Base-by-base conservation (phyloP, 2,329 filamentous ascomycete species). In the Rhinocladiella similis region DNA sequence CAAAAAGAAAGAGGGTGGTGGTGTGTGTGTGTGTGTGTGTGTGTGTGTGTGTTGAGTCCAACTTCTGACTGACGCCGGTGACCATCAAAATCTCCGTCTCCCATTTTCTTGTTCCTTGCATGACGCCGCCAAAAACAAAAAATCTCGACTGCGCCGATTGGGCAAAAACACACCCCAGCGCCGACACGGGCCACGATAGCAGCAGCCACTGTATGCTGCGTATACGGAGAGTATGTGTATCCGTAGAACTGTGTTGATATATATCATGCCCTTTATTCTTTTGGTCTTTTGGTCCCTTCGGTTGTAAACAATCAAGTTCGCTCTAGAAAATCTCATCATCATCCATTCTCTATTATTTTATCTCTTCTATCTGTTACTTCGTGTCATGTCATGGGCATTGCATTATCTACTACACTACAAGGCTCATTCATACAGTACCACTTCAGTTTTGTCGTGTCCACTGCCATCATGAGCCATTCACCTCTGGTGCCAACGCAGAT, bases 391-490 rank as follows among this genome's bases (percentile, higher is more conserved):
- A 41, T 18, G 18, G 38, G 38, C 38, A 41, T 41, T 33, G 29
- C 10, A 12, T 33, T 33, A 33, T 33, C 3, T 33, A 33, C 22
- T 25, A 4, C 22, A 7, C 10, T 10, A n/a, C n/a, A n/a, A n/a
- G n/a, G 10, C 35, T 16, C 12, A 6, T 16, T 16, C 10, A n/a
- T n/a, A n/a, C 13, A 38, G 35, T 38, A 13, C 19, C 33, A 7
- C 47, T 19, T 39, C 20, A 22, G 18, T 33, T 35, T 51, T 20
- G 38, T 38, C 42, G n/a, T 14, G 27, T 36, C 29, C 6, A 16
- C n/a, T 9, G 38, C 12, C 38, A 20, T 56, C 33, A 59, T 25
- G 29, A 43, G 22, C 56, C 59, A 43, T 62, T 59, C 13, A 46
- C 47, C 25, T 54, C 50, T 7, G 50, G 35, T 41, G 42, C 53